Conservation (phyloP, 1,139 yeast species). For the Geotrichum siamense region DNA sequence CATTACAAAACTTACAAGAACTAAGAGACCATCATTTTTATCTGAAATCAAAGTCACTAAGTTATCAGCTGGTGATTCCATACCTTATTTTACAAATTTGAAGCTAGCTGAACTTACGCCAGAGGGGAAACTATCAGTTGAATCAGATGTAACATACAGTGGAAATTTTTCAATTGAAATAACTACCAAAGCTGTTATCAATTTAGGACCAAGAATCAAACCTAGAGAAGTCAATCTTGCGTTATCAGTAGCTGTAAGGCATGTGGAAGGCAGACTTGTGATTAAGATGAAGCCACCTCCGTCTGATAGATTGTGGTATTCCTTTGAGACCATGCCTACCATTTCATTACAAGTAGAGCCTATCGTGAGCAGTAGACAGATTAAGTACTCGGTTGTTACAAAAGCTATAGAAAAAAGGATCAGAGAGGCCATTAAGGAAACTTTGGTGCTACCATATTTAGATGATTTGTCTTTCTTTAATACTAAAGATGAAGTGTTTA, state of each 20-base stretch:
- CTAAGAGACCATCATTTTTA: conserved; percentile 79
- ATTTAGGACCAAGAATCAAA: conserved; percentile 67
- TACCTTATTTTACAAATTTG: conserved; percentile 76
- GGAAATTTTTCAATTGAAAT: conserved; percentile 72
- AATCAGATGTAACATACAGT: conserved; percentile 55
- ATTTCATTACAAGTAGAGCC: conserved; percentile 65
- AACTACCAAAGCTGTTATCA: conserved; percentile 69
- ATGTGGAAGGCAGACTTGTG: conserved; percentile 65
- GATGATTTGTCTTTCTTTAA: conserved; percentile 74
- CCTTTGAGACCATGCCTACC: conserved; percentile 72
- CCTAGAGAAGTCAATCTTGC: conserved; percentile 71
- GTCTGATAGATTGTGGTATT: conserved; percentile 82
- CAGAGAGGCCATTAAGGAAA: conserved; percentile 63
- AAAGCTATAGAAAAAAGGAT: conserved; percentile 71
- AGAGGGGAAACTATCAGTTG: conserved; percentile 67
- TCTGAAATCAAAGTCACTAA: conserved; percentile 71
- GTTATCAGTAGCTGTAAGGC: conserved; percentile 60
- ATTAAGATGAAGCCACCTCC: conserved; percentile 82
- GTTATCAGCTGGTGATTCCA: conserved; percentile 69
- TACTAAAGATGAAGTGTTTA: conserved; percentile 58
- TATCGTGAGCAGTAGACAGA: conserved; percentile 72
- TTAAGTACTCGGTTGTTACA: conserved; percentile 71
- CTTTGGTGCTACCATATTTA: conserved; percentile 78
- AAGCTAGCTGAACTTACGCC: conserved; percentile 63
- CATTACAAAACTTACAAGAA: conserved; percentile 63